phyloP scores from a whole-genome alignment of 2,329 filamentous ascomycete genomes.

The Tolypocladium capitatum region DNA sequence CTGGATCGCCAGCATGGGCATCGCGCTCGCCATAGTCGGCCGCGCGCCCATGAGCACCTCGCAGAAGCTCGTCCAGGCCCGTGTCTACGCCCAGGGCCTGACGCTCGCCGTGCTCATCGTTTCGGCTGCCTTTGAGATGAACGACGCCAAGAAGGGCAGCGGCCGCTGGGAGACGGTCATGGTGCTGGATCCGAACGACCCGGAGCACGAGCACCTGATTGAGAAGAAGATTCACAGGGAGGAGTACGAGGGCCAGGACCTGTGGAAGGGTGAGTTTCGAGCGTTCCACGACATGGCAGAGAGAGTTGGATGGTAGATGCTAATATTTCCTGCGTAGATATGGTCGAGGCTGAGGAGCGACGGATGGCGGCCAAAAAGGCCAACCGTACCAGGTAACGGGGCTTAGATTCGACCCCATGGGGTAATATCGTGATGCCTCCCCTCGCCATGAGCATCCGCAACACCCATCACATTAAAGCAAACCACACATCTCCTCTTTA shows the following conservation, averaged over 20 bases:
- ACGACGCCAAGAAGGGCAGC: slow-evolving; percentile 62
- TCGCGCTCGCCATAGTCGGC: slow-evolving; percentile 62
- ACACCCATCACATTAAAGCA: background rate
- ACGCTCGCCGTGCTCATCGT: slow-evolving; percentile 75
- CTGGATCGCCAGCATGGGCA: slow-evolving; percentile 70
- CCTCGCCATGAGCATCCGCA: background rate
- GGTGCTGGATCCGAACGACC: slow-evolving; percentile 69
- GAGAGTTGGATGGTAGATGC: background rate
- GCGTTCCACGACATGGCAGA: background rate
- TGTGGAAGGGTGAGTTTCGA: slow-evolving; percentile 64
- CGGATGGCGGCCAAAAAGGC: slow-evolving; percentile 31
- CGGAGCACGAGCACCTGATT: slow-evolving; percentile 67
- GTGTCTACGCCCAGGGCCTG: slow-evolving; percentile 85
- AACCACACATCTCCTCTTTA: background rate
- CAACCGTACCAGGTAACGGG: slow-evolving; percentile 12
- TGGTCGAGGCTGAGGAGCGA: slow-evolving; percentile 70
- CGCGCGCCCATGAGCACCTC: slow-evolving; percentile 59
- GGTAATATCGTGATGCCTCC: background rate
- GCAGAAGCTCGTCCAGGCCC: slow-evolving; percentile 88
- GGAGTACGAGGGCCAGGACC: slow-evolving; percentile 74
- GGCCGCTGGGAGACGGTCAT: slow-evolving; percentile 76
- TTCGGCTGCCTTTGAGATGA: slow-evolving; percentile 67
- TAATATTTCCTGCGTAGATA: slow-evolving; percentile 37
- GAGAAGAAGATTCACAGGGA: slow-evolving; percentile 84
- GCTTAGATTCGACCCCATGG: background rate